Evolutionary conservation across 2,329 filamentous ascomycete species (phyloP).

Genomic region (Xylaria sp.): DNA sequence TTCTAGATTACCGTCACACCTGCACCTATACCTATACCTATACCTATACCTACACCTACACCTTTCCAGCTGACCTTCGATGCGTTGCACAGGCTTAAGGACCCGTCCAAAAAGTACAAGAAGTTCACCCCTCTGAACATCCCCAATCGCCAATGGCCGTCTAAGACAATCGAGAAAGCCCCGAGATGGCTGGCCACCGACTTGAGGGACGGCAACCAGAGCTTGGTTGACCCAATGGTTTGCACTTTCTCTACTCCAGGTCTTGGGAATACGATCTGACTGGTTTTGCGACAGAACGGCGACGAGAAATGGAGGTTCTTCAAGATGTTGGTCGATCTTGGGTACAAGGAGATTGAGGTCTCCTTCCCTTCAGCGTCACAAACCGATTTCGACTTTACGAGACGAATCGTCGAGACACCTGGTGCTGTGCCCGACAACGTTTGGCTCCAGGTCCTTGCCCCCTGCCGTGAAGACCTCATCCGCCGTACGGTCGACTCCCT

Average conservation of each 20-base stretch:
- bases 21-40: too few relatives aligned
- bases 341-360: slow-evolving; percentile 97
- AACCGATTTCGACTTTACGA: slow-evolving; percentile 94
- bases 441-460: slow-evolving; percentile 87
- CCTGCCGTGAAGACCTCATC: slow-evolving; percentile 91
- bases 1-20: slow-evolving; percentile 4
- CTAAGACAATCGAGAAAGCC: slow-evolving; percentile 78
- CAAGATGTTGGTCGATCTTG: slow-evolving; percentile 87
- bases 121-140: slow-evolving; percentile 68
- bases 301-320: slow-evolving; percentile 96
- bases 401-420: slow-evolving; percentile 81
- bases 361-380: slow-evolving; percentile 94
- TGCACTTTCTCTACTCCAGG: slow-evolving; percentile 31
- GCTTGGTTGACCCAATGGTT: slow-evolving; percentile 90
- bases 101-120: slow-evolving; percentile 78
- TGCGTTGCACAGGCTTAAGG: slow-evolving; percentile 61
- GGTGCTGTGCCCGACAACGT: slow-evolving; percentile 86
- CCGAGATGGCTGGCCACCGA: slow-evolving; percentile 91
- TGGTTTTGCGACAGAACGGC: slow-evolving; percentile 64
- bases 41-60: too few relatives aligned
- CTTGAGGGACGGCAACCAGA: slow-evolving; percentile 92
- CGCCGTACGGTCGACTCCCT: slow-evolving; percentile 85
- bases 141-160: slow-evolving; percentile 79
- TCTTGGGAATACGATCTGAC: slow-evolving; percentile 8
- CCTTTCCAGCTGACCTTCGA: slow-evolving; percentile 2